Conservation (phyloP, 129 eudicot genomes). For the Chrysanthemum seticuspe region DNA sequence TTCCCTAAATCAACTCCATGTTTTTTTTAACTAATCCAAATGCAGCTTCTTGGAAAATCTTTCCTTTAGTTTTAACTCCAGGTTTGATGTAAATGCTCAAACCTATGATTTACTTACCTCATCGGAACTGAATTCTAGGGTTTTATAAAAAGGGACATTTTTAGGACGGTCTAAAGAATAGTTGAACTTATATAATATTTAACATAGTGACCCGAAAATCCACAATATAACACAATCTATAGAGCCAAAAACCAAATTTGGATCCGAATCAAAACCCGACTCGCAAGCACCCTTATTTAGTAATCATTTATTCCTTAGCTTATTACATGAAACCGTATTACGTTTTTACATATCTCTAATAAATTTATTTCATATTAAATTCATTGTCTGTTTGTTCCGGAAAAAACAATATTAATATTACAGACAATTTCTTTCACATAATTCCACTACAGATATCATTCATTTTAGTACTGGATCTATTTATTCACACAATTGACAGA, state of each 20-base stretch:
- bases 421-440: too few relatives aligned
- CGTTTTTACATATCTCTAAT: too few relatives aligned
- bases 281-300: conserved; percentile 6
- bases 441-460: too few relatives aligned
- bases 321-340: not conserved
- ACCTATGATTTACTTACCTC: not conserved
- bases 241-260: not conserved
- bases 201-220: conserved; percentile 15
- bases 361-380: too few relatives aligned
- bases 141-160: not conserved
- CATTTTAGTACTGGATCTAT: too few relatives aligned
- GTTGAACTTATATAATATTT: not conserved
- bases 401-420: too few relatives aligned
- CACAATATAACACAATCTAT: not conserved
- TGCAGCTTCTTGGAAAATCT: not conserved
- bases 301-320: not conserved
- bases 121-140: conserved; percentile 8
- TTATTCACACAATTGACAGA: too few relatives aligned
- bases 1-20: not conserved
- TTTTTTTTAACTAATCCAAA: not conserved
- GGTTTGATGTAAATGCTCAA: not conserved
- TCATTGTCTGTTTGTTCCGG: too few relatives aligned
- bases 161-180: not conserved
- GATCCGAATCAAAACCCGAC: conserved; percentile 1
- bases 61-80: not conserved